phyloP scores from a whole-genome alignment of 1,284 basidiomycete genomes.

The Mycosarcoma maydis region DNA sequence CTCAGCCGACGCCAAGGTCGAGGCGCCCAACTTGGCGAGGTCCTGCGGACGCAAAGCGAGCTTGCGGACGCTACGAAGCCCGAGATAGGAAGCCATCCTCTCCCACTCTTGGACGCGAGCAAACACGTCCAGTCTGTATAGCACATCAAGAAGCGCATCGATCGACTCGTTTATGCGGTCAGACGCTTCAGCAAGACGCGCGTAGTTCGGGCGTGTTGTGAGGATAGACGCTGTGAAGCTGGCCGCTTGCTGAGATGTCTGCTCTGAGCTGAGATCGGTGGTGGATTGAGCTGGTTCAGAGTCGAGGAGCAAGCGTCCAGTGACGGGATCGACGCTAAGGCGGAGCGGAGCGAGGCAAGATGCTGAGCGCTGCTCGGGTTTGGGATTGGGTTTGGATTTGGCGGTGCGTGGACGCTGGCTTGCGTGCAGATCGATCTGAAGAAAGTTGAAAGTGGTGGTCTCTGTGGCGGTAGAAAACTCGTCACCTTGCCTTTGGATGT shows the following conservation, averaged over 20 bases:
- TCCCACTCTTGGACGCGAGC: slow-evolving; percentile 60
- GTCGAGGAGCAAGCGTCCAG: slow-evolving; percentile 41
- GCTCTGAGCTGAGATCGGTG: not conserved
- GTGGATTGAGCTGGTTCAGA: slow-evolving; percentile 10
- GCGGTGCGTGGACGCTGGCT: slow-evolving; percentile 3
- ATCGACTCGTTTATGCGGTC: slow-evolving; percentile 47
- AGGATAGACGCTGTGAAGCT: slow-evolving; percentile 34
- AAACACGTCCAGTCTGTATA: slow-evolving; percentile 44
- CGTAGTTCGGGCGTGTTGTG: slow-evolving; percentile 19
- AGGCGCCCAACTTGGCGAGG: slow-evolving; percentile 45
- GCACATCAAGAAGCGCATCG: slow-evolving; percentile 36
- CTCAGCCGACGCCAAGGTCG: slow-evolving; percentile 20
- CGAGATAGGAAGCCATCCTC: slow-evolving; percentile 55
- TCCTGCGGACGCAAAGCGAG: slow-evolving; percentile 72
- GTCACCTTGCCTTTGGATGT: slow-evolving; percentile 26
- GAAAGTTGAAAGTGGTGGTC: slow-evolving; percentile 25
- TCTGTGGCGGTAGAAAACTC: slow-evolving; percentile 27
- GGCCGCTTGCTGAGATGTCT: slow-evolving; percentile 1
- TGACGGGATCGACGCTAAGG: slow-evolving; percentile 43
- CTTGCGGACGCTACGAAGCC: slow-evolving; percentile 74
- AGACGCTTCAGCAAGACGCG: slow-evolving; percentile 41
- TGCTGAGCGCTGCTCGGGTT: not conserved
- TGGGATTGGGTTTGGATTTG: not conserved
- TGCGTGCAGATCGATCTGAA: slow-evolving; percentile 27
- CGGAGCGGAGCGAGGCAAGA: slow-evolving; percentile 30